Evolutionary conservation across 2,329 filamentous ascomycete genomes (phyloP), one percentile per base, ranked within the genome.

Genomic region (Waltergamsia citrina): DNA sequence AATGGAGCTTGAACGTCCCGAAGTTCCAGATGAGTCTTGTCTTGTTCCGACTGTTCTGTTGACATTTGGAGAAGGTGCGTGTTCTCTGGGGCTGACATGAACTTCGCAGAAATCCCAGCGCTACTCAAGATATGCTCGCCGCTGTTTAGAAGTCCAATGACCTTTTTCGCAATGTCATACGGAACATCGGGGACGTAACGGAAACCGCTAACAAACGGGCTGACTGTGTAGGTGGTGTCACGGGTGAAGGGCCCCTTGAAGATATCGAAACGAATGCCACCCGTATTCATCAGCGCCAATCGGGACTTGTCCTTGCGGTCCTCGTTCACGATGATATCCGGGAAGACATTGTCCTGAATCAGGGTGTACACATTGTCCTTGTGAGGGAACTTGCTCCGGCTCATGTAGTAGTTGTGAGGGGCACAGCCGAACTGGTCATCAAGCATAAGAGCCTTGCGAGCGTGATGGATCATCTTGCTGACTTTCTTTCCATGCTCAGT

Each of bases 261-360:
- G 40, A 98, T 84, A 54, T 98, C 92, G 56, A 96, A 98, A 29
- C 92, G 83, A 43, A 98, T 78, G 4, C 84, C 85, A 18, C 92
- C 92, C 0, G 85, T 94, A 57, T 98, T 98, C 36, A 84, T 68
- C 33, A 96, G 74, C 20, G 81, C 78, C 9, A 96, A 60, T 6
- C 75, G 71, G 8, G 86, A 70, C 26, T 71, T 67, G 36, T 78
- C 67, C 17, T 69, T 63, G 4, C 80, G 68, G 21, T 67, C 60
- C 26, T 71, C 51, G 36, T 75, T 77, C 36, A 62, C 59, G 21
- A 87, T 60, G 3, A 80, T 61, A 28, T 73, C 72, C 0, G 86
- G 85, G 1, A 96, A 64, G 0, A 95, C 75, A 36, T 84, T 60
- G 6, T 80, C 67, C 42, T 83, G 76, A 9, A 98, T 71, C 79